phyloP scores from a whole-genome alignment of 371 early-diverging fungal genomes.

The Syncephalastrum sp. region DNA sequence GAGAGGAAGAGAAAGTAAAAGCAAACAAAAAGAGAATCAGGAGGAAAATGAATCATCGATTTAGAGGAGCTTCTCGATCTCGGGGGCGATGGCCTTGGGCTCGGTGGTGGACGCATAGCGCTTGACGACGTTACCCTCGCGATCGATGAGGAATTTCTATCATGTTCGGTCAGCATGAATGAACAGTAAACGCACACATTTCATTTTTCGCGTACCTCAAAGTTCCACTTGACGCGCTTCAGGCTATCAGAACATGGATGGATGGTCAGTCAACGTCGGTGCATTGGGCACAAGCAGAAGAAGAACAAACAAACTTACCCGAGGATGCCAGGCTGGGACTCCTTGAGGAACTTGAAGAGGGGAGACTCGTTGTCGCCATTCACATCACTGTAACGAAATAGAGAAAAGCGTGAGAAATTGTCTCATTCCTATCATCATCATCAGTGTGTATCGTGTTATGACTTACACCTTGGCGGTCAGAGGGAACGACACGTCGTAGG shows the following conservation, averaged over 20 bases:
- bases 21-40: too few species aligned
- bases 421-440: neutral
- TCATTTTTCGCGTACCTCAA: conserved; percentile 39
- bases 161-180: neutral
- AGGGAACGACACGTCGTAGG: conserved; percentile 77
- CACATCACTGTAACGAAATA: conserved; percentile 59
- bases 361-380: conserved; percentile 76
- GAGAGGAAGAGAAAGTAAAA: too few species aligned
- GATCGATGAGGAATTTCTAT: conserved; percentile 74
- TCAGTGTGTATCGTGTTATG: too few species aligned
- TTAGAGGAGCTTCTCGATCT: conserved; percentile 54
- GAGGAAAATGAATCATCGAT: neutral
- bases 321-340: conserved; percentile 58
- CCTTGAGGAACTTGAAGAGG: conserved; percentile 74
- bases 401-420: neutral
- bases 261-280: neutral
- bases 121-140: conserved; percentile 64
- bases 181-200: too few species aligned
- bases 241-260: conserved; percentile 27
- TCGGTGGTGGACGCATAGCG: conserved; percentile 61
- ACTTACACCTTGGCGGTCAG: conserved; percentile 77
- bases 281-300: neutral
- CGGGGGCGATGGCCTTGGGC: conserved; percentile 53
- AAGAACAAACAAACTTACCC: conserved; percentile 32
- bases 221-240: conserved; percentile 77